Percentiles rank a stretch among this genome's conserved stretches.
Conservation (phyloP, 129 eudicot genomes). For the Calendula officinalis region DNA sequence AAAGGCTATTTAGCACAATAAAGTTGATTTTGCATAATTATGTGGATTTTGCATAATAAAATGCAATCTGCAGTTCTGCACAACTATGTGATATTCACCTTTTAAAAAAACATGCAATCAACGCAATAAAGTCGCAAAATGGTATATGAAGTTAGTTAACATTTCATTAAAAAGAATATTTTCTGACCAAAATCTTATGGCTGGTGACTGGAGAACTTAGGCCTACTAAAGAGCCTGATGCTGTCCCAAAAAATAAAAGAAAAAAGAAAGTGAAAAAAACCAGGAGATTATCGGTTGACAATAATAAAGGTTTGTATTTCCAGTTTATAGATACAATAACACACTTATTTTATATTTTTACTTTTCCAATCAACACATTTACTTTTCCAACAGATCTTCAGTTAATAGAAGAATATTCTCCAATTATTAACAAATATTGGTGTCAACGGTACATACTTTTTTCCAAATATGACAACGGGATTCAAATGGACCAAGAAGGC, state of each 20-base stretch:
- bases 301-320: constrained; percentile 48
- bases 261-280: constrained; percentile 56
- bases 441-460: constrained; percentile 72
- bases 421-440: constrained; percentile 72
- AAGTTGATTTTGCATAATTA: too few species aligned
- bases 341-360: too few species aligned
- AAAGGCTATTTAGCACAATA: too few species aligned
- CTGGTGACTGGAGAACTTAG: neutral
- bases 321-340: too few species aligned
- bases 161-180: too few species aligned
- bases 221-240: constrained; percentile 4
- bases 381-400: constrained; percentile 35
- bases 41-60: too few species aligned
- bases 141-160: too few species aligned
- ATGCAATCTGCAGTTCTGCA: too few species aligned
- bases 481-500: constrained; percentile 93
- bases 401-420: constrained; percentile 37
- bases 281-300: constrained; percentile 37
- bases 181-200: too few species aligned
- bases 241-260: constrained; percentile 23
- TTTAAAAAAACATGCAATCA: too few species aligned
- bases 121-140: too few species aligned
- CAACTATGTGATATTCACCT: too few species aligned
- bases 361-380: constrained; percentile 1
- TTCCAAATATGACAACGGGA: constrained; percentile 73